Percentiles rank a stretch among this genome's conserved stretches.
Conservation (phyloP, 495 filamentous ascomycete genomes). For the Xylaria scruposa region DNA sequence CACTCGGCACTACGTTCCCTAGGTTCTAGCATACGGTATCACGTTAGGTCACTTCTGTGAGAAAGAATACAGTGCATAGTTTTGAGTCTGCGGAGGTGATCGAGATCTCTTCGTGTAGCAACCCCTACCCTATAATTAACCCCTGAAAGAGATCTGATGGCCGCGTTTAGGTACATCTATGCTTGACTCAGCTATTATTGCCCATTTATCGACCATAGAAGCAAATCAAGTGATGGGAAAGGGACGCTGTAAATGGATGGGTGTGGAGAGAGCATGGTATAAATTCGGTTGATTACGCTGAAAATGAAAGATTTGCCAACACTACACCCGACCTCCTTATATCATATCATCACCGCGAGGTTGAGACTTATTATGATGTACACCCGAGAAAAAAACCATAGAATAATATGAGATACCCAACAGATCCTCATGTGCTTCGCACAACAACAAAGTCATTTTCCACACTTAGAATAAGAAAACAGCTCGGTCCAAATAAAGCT, state of each 20-base stretch:
- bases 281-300: slow-evolving; percentile 45
- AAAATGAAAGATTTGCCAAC: too few species aligned
- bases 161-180: slow-evolving; percentile 63
- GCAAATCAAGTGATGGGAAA: slow-evolving; percentile 70
- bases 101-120: background rate
- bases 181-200: slow-evolving; percentile 72
- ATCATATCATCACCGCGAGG: background rate
- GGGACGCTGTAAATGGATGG: slow-evolving; percentile 68
- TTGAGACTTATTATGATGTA: background rate
- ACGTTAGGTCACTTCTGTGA: slow-evolving; percentile 58
- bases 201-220: slow-evolving; percentile 70
- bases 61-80: too few species aligned
- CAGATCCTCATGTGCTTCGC: background rate
- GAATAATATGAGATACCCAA: background rate
- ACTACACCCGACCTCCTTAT: background rate
- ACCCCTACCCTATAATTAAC: background rate
- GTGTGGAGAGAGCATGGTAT: slow-evolving; percentile 51
- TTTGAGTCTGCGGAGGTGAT: background rate
- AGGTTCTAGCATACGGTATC: slow-evolving; percentile 82
- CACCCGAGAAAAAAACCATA: background rate
- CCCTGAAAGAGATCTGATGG: background rate
- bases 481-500: too few species aligned
- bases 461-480: background rate
- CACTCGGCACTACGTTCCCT: slow-evolving; percentile 77
- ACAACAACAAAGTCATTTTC: background rate